Conservation (phyloP, 441 rosid species). For the Populus hybrid region DNA sequence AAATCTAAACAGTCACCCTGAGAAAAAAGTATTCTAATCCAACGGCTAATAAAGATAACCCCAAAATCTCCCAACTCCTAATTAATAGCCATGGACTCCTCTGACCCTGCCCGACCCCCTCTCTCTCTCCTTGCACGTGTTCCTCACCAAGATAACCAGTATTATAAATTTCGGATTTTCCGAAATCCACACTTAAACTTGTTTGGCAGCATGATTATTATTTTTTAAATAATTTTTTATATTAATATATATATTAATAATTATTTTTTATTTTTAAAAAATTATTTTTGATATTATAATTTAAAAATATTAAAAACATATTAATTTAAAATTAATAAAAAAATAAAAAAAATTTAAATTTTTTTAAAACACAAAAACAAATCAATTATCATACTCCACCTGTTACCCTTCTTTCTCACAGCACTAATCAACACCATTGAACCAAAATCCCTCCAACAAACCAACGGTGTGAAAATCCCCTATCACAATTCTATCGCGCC, state of each 20-base stretch:
- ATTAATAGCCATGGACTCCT: constrained; percentile 7
- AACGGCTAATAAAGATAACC: background rate
- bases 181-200: background rate
- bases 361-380: no score
- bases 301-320: no score
- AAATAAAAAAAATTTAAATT: no score
- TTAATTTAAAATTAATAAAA: no score
- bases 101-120: constrained; percentile 11
- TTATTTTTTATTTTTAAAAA: no score
- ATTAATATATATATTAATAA: no score
- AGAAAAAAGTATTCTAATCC: constrained; percentile 11
- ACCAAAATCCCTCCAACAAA: background rate
- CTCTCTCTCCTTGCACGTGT: constrained; percentile 25
- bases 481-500: background rate
- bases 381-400: background rate
- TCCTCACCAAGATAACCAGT: background rate
- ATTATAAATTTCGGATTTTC: background rate
- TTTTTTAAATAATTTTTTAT: no score
- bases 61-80: background rate
- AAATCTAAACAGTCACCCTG: background rate
- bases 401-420: constrained; percentile 10
- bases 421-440: constrained; percentile 4
- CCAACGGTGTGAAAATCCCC: background rate
- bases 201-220: no score
- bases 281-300: no score